Evolutionary conservation across 164 flowering plant genomes (phyloP), one percentile per base, ranked within the genome.

Genomic region (Liriodendron chinense): DNA sequence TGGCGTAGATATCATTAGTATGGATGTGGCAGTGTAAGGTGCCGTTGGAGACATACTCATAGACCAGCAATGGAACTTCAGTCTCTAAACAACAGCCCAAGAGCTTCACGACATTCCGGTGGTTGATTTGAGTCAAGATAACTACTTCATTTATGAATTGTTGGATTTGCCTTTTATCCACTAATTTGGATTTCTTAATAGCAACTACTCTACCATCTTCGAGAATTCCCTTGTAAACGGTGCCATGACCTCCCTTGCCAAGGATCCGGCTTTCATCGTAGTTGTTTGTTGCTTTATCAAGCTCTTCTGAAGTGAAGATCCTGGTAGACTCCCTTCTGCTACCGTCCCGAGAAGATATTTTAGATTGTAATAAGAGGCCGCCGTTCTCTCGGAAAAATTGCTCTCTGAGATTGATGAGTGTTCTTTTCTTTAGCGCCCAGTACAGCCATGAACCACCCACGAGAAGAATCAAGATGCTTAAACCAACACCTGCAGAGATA

Each of bases 31-130:
- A 48, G n/a, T 61, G 56, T 48, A 82, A 81, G 14, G 78, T 82
- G 16, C 79, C 81, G 53, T 80, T 72, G 1, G 78, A 66, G 64
- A 82, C 67, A 47, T 47, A 77, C 34, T 79, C 82, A 57, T 79
- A 82, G 3, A 82, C 82, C 26, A 82, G 59, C 49, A 77, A 66
- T 1, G 85, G 81, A 48, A 77, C 82, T 16, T 80, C 73, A 7
- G 79, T 70, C 72, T 79, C 82, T 47, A 82, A 61, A 28, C 82
- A 77, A 70, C 84, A 79, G 0, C 82, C 80, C 64, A 75, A 71
- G 25, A 77, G 74, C 73, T 75, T 82, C 47, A 82, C 82, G 22
- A 76, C 79, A 74, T 82, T 82, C 6, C 59, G 47, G 68, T 79
- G 84, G 26, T 79, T 79, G 53, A 82, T 68, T 26, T 77, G 82